phyloP scores from a whole-genome alignment of 1,139 yeast species.

The Nakaseomyces sp. region DNA sequence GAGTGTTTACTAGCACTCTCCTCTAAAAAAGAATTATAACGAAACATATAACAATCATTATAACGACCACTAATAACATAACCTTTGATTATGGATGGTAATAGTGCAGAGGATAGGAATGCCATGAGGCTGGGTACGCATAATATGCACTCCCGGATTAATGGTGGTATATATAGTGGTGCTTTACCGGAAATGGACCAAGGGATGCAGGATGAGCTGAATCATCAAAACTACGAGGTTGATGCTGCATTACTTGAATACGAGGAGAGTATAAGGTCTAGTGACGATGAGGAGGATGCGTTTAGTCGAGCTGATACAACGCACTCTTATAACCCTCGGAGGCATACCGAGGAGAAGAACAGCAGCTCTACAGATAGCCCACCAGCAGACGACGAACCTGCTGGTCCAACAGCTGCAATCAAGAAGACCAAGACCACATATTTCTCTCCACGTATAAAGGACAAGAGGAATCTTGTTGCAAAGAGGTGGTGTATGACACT shows the following conservation, averaged over 20 bases:
- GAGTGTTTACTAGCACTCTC: too few relatives aligned
- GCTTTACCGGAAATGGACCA: slow-evolving; percentile 1
- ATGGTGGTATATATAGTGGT: slow-evolving; percentile 3
- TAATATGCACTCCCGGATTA: neutral
- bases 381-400: too few relatives aligned
- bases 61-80: too few relatives aligned
- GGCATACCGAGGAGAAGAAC: neutral
- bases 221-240: neutral
- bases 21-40: too few relatives aligned
- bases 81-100: neutral
- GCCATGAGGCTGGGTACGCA: neutral
- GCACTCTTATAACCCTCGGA: neutral
- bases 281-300: neutral
- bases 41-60: neutral
- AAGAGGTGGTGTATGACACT: slow-evolving; percentile 10
- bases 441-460: slow-evolving; percentile 12
- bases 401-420: neutral
- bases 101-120: neutral
- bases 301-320: neutral
- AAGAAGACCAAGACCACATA: slow-evolving; percentile 1
- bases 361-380: neutral
- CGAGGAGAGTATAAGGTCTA: neutral
- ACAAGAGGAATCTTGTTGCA: slow-evolving; percentile 11
- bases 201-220: neutral
- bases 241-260: neutral